Percentiles rank a stretch among this genome's conserved stretches.
Conservation (phyloP, 1,139 yeast species). For the Candida neerlandica region DNA sequence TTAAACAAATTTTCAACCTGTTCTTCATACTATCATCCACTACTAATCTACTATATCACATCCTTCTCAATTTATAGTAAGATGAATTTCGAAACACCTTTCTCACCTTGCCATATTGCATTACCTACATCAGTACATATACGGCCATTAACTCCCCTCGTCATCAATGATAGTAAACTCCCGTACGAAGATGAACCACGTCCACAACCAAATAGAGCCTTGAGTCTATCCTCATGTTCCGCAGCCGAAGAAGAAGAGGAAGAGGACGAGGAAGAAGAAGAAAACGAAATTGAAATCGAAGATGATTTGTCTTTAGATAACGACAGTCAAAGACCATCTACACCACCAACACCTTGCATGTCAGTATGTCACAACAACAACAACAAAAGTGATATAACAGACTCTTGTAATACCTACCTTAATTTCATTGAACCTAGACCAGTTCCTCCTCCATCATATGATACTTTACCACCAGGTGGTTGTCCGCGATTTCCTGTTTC, state of each 20-base stretch:
- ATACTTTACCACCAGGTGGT: conserved; percentile 48
- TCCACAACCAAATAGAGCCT: conserved; percentile 5
- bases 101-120: not conserved
- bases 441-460: conserved; percentile 51
- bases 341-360: conserved; percentile 16
- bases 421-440: conserved; percentile 54
- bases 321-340: conserved; percentile 7
- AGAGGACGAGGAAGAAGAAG: conserved; percentile 8
- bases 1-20: not conserved
- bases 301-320: conserved; percentile 9
- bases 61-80: conserved; percentile 5
- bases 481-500: conserved; percentile 54
- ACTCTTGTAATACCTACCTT: conserved; percentile 25
- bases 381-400: not conserved
- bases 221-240: conserved; percentile 9
- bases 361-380: not conserved
- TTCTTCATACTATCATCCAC: no score
- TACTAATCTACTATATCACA: no score
- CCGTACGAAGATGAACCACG: not conserved
- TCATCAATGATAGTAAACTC: not conserved
- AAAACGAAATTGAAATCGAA: conserved; percentile 7
- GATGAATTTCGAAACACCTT: conserved; percentile 5
- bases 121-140: conserved; percentile 11
- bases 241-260: conserved; percentile 7
- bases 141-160: conserved; percentile 12